phyloP scores from a whole-genome alignment of 2,329 filamentous ascomycete species.

The Botrytis paeoniae region DNA sequence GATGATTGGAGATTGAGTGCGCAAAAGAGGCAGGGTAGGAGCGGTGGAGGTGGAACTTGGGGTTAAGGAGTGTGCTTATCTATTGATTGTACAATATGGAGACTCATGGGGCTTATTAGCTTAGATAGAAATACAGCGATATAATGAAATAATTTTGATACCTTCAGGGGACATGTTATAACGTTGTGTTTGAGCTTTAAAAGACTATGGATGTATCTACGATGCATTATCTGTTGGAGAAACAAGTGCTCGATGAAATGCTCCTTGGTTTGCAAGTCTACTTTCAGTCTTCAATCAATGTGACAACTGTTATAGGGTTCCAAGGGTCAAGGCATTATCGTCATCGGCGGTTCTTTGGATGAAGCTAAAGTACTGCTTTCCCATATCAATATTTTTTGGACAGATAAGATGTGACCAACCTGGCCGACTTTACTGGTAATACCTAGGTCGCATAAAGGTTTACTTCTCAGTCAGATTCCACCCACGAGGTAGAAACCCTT shows the following conservation, averaged over 20 bases:
- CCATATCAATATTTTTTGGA: no score
- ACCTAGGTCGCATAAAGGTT: no score
- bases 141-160: constrained; percentile 9
- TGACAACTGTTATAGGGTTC: no score
- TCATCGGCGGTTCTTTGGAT: no score
- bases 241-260: neutral
- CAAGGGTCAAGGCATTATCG: no score
- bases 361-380: no score
- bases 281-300: neutral
- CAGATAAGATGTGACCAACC: no score
- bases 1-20: constrained; percentile 94
- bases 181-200: neutral
- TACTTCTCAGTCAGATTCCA: no score
- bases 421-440: no score
- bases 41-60: constrained; percentile 92
- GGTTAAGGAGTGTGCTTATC: constrained; percentile 47
- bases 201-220: neutral
- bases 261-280: neutral
- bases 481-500: no score
- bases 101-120: neutral
- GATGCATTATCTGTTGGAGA: neutral
- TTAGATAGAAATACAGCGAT: neutral
- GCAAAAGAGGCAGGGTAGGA: constrained; percentile 78
- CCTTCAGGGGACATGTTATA: neutral
- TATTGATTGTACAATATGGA: neutral